Base-by-base conservation (phyloP, 257 asterid species). In the Scutellaria minor region DNA sequence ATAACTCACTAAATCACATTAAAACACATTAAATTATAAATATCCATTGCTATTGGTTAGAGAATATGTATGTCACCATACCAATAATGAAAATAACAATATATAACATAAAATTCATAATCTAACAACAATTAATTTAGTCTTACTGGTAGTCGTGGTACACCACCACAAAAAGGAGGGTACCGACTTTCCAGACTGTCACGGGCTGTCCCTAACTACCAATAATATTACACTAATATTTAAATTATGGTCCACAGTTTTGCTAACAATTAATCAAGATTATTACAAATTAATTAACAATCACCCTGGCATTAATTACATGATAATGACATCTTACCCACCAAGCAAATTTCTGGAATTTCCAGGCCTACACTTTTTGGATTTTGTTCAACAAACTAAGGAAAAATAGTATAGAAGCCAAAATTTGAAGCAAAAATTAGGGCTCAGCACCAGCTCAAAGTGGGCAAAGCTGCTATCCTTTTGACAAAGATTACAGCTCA, bases 241-340 rank as follows among this genome's bases (percentile, higher is more conserved):
- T 18, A 18, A 40, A 14, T 15, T 50, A 68, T 12, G 44, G 7
- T 9, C n/a, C 37, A 66, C n/a, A 13, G 44, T 66, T n/a, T 60
- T 35, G 67, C n/a, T 59, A 51, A 31, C 14, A 62, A 62, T 41
- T 54, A 57, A 7, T 10, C 6, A 7, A 61, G 58, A 40, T 48
- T 48, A 24, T 10, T 20, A 10, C 10, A 4, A 7, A 9, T 5
- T 24, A 56, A 3, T 42, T 31, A 10, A 27, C 11, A 47, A 71
- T 70, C 57, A 56, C 39, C 22, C 6, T 31, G 47, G 42, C 41
- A 12, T 53, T 76, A 64, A 41, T 70, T 55, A 31, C 18, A 44
- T 68, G 87, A 86, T 51, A 76, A 73, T 35, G 89, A 81, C 89
- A 66, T 70, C 64, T 71, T 76, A 80, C 85, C 81, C 46, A 78